phyloP scores from a whole-genome alignment of 129 eudicot genomes.

The Escallonia herrerae region DNA sequence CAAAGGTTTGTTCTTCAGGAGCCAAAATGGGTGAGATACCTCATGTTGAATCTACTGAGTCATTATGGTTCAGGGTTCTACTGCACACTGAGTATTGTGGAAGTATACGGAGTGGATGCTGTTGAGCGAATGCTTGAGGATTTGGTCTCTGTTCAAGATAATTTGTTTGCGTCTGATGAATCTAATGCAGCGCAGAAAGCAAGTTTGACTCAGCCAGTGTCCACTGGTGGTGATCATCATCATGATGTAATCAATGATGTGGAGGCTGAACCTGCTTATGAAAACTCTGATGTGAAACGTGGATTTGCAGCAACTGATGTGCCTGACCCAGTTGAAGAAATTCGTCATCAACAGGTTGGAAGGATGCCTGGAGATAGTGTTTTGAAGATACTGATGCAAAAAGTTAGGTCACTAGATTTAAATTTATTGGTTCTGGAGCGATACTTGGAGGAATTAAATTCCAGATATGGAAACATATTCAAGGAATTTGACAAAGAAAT shows the following conservation, averaged over 20 bases:
- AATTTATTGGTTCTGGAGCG: slow-evolving; percentile 80
- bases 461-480: slow-evolving; percentile 70
- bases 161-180: slow-evolving; percentile 37
- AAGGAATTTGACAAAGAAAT: slow-evolving; percentile 68
- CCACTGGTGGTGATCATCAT: slow-evolving; percentile 24
- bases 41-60: slow-evolving; percentile 64
- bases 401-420: slow-evolving; percentile 76
- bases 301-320: slow-evolving; percentile 35
- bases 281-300: slow-evolving; percentile 33
- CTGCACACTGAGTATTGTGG: slow-evolving; percentile 79
- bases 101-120: slow-evolving; percentile 97
- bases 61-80: slow-evolving; percentile 95
- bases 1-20: slow-evolving; percentile 75
- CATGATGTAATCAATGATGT: slow-evolving; percentile 24
- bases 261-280: slow-evolving; percentile 25
- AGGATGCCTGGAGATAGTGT: slow-evolving; percentile 98
- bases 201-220: slow-evolving; percentile 15
- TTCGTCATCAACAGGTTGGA: slow-evolving; percentile 63
- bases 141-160: slow-evolving; percentile 71
- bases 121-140: slow-evolving; percentile 97
- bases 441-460: slow-evolving; percentile 80
- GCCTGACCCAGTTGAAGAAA: slow-evolving; percentile 73
- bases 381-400: slow-evolving; percentile 94
- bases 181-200: slow-evolving; percentile 28
- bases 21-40: slow-evolving; percentile 89